phyloP scores from a whole-genome alignment of 1,139 yeast genomes.

The Yamadazyma triangularis region DNA sequence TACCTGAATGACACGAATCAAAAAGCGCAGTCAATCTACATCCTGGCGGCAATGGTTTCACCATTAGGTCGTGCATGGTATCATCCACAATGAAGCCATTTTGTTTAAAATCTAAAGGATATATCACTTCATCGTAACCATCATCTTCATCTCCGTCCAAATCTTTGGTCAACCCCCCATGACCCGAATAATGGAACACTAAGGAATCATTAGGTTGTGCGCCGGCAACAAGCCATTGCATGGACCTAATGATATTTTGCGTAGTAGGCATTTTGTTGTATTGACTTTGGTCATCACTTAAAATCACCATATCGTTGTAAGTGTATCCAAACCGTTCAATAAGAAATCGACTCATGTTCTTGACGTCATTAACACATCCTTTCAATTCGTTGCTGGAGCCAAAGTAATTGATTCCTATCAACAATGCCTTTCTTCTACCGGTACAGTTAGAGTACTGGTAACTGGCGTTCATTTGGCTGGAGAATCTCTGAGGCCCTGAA shows the following conservation, averaged over 20 bases:
- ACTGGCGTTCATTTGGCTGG: conserved; percentile 26
- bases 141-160: conserved; percentile 87
- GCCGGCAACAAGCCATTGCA: conserved; percentile 83
- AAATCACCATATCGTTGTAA: conserved; percentile 75
- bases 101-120: conserved; percentile 80
- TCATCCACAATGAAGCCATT: conserved; percentile 81
- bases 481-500: conserved; percentile 28
- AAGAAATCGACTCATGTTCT: conserved; percentile 56
- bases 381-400: conserved; percentile 67
- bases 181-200: conserved; percentile 90
- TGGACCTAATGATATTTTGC: conserved; percentile 76
- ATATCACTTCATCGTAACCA: conserved; percentile 85
- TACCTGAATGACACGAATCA: conserved; percentile 94
- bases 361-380: conserved; percentile 86
- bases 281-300: conserved; percentile 72
- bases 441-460: conserved; percentile 73
- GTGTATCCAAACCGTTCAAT: conserved; percentile 60
- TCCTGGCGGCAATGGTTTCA: conserved; percentile 72
- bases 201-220: conserved; percentile 85
- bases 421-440: conserved; percentile 74
- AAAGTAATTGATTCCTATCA: conserved; percentile 83
- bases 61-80: conserved; percentile 78
- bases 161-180: conserved; percentile 83
- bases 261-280: conserved; percentile 67
- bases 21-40: conserved; percentile 83